Conservation (phyloP, 805 yeast genomes). For the Pichia eremophila region DNA sequence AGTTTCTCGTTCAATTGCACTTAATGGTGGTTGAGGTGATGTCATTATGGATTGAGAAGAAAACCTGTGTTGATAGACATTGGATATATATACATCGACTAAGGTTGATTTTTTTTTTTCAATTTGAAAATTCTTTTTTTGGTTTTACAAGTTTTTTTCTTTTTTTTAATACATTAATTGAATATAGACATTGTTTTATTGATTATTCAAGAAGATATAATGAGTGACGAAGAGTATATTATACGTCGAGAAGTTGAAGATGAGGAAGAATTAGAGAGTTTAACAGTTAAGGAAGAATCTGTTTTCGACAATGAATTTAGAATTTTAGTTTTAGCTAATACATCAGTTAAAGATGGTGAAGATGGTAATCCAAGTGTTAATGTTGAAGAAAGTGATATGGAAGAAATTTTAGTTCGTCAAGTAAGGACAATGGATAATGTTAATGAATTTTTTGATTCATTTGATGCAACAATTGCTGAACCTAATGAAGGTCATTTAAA, state of each 20-base stretch:
- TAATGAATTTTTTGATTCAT: constrained; percentile 42
- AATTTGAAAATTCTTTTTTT: not conserved
- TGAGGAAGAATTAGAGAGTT: not conserved
- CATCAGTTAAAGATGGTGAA: not conserved
- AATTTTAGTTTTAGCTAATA: constrained; percentile 8
- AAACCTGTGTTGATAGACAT: no score
- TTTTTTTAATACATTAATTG: no score
- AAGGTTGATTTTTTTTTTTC: not conserved
- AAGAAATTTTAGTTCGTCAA: constrained; percentile 30
- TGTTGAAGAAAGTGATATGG: constrained; percentile 31
- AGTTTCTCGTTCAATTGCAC: not conserved
- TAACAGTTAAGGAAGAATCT: not conserved
- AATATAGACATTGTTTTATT: no score
- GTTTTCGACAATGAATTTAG: constrained; percentile 11
- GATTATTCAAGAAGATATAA: not conserved
- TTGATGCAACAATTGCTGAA: constrained; percentile 41
- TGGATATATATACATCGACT: not conserved
- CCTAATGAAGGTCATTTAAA: constrained; percentile 48
- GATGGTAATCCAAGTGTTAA: constrained; percentile 21
- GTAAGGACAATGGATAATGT: constrained; percentile 37
- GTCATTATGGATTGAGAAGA: no score
- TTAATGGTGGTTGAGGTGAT: not conserved
- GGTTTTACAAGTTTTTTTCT: not conserved
- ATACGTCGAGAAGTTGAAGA: constrained; percentile 9
- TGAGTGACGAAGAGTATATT: constrained; percentile 12